Base-by-base conservation (phyloP, 2,329 filamentous ascomycete species). In the Grosmannia huntii region DNA sequence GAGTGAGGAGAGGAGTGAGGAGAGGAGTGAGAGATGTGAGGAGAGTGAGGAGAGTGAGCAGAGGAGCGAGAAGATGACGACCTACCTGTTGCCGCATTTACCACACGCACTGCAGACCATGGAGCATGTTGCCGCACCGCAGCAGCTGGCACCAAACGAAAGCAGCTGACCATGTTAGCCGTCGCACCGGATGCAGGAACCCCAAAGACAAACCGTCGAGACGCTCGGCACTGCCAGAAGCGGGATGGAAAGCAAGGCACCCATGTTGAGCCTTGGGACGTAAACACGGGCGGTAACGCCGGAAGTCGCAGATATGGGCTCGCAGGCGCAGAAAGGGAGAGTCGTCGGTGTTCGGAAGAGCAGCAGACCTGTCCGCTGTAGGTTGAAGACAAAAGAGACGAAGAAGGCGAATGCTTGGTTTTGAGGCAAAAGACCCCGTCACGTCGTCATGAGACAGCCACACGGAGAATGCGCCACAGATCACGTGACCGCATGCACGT, bases 91-190 rank as follows among this genome's bases (percentile, higher is more conserved):
- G 66, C 91, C 89, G 73, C 92, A 97, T 71, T 96, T 97, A 56
- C 94, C 92, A 70, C 92, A 99, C 14, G 90, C 89, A 70, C 88
- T 94, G 75, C 91, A 97, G 54, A 97, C 86, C 70, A 94, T 92
- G 65, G 90, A 95, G 74, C 92, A 97, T 56, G 94, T 96, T 52
- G 94, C 91, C 31, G 94, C 94, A 69, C 94, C 94, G 71, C 94
- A 99, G 75, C 94, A 99, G 67, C 90, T 96, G 62, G 87, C 90
- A 91, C 67, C 65, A 61, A 57, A 52, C 27, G 59, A 59, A 49
- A 62, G 31, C 21, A 56, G 55, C 64, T 55, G 27, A 23, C 4
- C 48, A 4, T 21, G 7, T 50, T 21, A 56, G 56, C 33, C 56
- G 23, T 21, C 41, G 3, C 14, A n/a, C 19, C 19, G 11, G 4